Percentiles rank a stretch among this genome's conserved stretches.
Conservation (phyloP, 2,329 filamentous ascomycete genomes). For the Alternaria sp. region DNA sequence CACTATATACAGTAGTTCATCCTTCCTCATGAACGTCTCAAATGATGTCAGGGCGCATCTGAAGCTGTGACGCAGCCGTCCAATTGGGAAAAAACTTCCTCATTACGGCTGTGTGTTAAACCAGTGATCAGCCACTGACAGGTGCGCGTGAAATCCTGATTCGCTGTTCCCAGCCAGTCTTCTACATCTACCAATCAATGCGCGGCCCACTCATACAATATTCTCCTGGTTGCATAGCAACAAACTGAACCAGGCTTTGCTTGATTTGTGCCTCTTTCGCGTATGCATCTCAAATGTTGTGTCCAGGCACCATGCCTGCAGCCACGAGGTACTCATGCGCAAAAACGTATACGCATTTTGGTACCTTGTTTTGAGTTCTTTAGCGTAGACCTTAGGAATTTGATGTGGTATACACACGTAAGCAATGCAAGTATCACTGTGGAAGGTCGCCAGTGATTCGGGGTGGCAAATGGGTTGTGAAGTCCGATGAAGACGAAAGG, state of each 20-base stretch:
- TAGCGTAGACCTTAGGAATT: not conserved
- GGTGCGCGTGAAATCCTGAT: not conserved
- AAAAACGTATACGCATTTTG: not conserved
- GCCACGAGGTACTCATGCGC: not conserved
- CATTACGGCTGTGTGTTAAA: not conserved
- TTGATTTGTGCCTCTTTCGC: not conserved
- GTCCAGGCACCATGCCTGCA: not conserved
- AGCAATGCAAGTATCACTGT: slow-evolving; percentile 1
- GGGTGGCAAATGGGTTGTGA: slow-evolving; percentile 5
- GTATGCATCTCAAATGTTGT: not conserved
- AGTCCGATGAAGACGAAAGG: slow-evolving; percentile 7
- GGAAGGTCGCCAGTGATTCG: not conserved
- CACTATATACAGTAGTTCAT: not conserved
- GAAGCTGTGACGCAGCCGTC: not conserved
- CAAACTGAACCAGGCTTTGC: not conserved
- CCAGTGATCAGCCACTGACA: not conserved
- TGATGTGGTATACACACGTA: not conserved
- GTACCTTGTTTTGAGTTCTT: not conserved
- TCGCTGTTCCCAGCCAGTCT: not conserved
- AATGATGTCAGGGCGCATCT: not conserved
- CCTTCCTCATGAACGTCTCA: not conserved
- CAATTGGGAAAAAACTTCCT: not conserved
- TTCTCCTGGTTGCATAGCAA: not conserved
- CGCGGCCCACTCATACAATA: not conserved
- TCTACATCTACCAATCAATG: not conserved